A percentile compares a stretch with the other conserved stretches of the same genome.
Evolutionary conservation across 306 rosid genomes (phyloP).

Genomic region (Quercus wislizeni): DNA sequence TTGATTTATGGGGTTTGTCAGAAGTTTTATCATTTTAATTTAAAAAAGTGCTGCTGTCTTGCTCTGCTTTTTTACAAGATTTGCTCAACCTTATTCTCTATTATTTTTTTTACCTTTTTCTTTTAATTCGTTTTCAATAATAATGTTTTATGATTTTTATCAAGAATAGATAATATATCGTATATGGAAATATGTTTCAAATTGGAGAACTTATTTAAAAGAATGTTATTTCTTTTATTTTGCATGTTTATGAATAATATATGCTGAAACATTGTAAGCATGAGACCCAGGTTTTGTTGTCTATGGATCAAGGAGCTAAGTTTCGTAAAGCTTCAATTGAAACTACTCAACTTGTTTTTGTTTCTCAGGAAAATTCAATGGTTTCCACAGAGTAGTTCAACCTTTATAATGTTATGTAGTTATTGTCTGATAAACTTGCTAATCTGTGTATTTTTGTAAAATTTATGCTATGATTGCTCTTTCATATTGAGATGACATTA

Average conservation of each 20-base stretch:
- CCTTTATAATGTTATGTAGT: not conserved
- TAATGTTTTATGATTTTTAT: too few relatives aligned
- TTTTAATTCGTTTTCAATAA: not conserved
- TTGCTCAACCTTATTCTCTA: not conserved
- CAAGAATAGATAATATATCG: too few relatives aligned
- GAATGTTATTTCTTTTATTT: not conserved
- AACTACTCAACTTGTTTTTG: not conserved
- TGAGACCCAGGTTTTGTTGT: not conserved
- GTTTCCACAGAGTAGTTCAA: too few relatives aligned
- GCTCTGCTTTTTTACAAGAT: not conserved
- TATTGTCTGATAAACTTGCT: not conserved
- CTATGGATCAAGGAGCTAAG: not conserved
- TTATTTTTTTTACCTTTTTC: not conserved
- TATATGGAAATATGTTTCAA: not conserved
- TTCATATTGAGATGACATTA: not conserved
- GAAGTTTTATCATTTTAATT: not conserved
- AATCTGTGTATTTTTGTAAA: not conserved
- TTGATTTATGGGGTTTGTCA: not conserved
- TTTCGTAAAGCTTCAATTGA: not conserved
- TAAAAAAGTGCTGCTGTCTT: not conserved
- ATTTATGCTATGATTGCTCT: not conserved
- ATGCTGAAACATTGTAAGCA: not conserved
- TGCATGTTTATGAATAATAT: not conserved
- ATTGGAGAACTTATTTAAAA: not conserved
- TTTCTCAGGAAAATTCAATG: not conserved